These are phyloP conservation scores for Pestalotiopsis sp. DNA, from an alignment of 2,329 filamentous ascomycete genomes.

Conservation along the genomic window DNA sequence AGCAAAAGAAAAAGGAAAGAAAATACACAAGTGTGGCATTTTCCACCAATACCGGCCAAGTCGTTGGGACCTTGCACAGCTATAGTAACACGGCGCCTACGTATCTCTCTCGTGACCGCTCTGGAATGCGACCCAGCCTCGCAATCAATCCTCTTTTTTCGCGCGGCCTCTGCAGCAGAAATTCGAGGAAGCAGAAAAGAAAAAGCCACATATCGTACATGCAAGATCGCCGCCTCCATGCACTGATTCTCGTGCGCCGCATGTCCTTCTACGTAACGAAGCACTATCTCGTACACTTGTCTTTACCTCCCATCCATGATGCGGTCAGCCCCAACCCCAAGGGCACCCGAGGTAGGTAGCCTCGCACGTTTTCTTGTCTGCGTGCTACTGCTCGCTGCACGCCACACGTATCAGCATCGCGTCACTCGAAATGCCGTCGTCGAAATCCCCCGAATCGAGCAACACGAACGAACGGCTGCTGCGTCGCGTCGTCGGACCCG, in stretches of 20 bases:
- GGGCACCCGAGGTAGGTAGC: no score
- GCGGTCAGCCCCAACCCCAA: neutral
- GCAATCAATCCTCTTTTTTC: neutral
- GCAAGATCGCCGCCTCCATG: neutral
- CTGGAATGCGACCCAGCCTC: neutral
- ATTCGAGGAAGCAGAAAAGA: no score
- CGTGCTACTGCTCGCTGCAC: no score
- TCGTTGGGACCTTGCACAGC: neutral
- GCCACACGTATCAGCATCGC: no score
- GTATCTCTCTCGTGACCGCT: neutral
- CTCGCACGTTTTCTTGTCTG: no score
- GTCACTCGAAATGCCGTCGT: no score
- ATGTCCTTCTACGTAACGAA: neutral
- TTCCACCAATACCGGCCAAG: neutral
- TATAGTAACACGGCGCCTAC: neutral
- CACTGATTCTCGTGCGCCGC: neutral
- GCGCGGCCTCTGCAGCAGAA: neutral
- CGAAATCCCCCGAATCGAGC: no score
- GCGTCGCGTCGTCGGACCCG: no score
- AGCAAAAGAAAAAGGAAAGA: neutral
- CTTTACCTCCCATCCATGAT: neutral
- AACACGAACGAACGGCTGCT: no score
- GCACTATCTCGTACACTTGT: neutral
- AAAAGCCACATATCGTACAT: neutral
- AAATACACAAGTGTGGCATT: neutral